Percentiles rank a stretch among this genome's conserved stretches.
phyloP scores from a whole-genome alignment of 2,329 filamentous ascomycete species.

The Epichloe gansuensis region DNA sequence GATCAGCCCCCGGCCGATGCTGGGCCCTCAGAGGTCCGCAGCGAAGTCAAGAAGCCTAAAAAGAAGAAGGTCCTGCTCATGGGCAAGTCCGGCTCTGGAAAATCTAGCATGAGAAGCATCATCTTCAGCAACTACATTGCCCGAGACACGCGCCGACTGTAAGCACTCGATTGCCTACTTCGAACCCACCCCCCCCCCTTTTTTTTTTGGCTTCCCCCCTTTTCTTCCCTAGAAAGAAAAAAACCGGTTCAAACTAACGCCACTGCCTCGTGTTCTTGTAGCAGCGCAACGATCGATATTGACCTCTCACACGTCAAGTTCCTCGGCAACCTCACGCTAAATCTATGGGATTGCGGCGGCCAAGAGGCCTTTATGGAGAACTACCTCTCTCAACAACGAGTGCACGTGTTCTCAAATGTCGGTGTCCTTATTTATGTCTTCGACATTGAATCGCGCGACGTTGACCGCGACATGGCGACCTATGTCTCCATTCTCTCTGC shows the following conservation, averaged over 20 bases:
- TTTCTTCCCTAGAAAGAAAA: background rate
- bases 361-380: conserved; percentile 99
- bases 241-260: background rate
- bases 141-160: conserved; percentile 80
- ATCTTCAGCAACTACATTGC: conserved; percentile 99
- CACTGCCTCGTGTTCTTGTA: conserved; percentile 12
- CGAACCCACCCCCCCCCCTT: too few species aligned
- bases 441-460: conserved; percentile 91
- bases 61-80: conserved; percentile 81
- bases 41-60: conserved; percentile 54
- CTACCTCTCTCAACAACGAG: conserved; percentile 88
- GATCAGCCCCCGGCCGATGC: background rate
- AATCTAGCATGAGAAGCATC: conserved; percentile 96
- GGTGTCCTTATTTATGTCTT: conserved; percentile 98
- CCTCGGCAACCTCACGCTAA: conserved; percentile 91
- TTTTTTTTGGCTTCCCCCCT: background rate
- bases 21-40: conserved; percentile 23
- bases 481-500: conserved; percentile 86
- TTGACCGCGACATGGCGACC: conserved; percentile 82
- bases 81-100: conserved; percentile 95
- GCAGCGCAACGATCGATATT: conserved; percentile 91
- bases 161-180: conserved; percentile 14
- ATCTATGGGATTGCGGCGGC: conserved; percentile 97
- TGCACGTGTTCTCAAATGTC: conserved; percentile 93
- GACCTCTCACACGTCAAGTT: conserved; percentile 98